phyloP scores from a whole-genome alignment of 805 yeast species.

The Candida awuae region DNA sequence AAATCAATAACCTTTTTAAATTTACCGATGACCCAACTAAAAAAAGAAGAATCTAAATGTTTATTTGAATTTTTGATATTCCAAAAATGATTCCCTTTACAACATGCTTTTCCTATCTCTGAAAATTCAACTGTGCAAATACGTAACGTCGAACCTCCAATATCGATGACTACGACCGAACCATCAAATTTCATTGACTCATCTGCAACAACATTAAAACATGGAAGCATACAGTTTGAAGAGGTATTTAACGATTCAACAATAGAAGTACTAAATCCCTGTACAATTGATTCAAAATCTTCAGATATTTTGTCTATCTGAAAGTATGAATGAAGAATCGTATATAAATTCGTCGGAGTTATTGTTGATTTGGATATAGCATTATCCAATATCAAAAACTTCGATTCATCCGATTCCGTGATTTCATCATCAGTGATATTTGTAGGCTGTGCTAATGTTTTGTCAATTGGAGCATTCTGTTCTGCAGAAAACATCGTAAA shows the following conservation, averaged over 20 bases:
- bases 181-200: slow-evolving; percentile 6
- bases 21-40: slow-evolving; percentile 3
- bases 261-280: slow-evolving; percentile 4
- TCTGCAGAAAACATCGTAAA: too few relatives aligned
- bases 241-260: slow-evolving; percentile 5
- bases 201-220: slow-evolving; percentile 3
- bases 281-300: slow-evolving; percentile 2
- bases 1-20: slow-evolving; percentile 1
- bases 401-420: too few relatives aligned
- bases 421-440: too few relatives aligned
- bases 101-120: slow-evolving; percentile 11
- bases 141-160: slow-evolving; percentile 50
- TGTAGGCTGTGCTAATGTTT: too few relatives aligned
- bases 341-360: too few relatives aligned
- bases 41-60: slow-evolving; percentile 5
- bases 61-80: slow-evolving; percentile 6
- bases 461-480: too few relatives aligned
- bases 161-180: slow-evolving; percentile 36
- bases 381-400: too few relatives aligned
- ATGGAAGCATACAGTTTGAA: slow-evolving; percentile 8
- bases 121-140: slow-evolving; percentile 22
- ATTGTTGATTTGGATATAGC: too few relatives aligned
- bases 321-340: too few relatives aligned
- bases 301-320: too few relatives aligned
- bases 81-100: slow-evolving; percentile 8